phyloP scores from a whole-genome alignment of 2,329 filamentous ascomycete species.

The Pseudocercospora ulei region DNA sequence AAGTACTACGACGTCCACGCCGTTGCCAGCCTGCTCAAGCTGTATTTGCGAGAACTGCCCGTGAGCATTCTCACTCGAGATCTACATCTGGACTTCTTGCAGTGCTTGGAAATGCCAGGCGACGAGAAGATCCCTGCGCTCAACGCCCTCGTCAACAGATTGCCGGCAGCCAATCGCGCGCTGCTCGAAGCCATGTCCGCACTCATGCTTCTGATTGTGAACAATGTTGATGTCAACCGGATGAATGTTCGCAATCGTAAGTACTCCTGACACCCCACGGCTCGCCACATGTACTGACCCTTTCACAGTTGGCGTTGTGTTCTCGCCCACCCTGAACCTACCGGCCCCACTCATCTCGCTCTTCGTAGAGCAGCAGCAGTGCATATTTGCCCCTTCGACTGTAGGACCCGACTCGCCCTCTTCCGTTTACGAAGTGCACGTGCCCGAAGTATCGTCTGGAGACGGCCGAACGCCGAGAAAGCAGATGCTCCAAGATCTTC shows the following conservation, averaged over 20 bases:
- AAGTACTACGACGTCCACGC: slow-evolving; percentile 93
- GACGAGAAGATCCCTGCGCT: slow-evolving; percentile 64
- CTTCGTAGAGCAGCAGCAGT: slow-evolving; percentile 81
- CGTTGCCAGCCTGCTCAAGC: slow-evolving; percentile 83
- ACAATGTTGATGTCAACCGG: slow-evolving; percentile 83
- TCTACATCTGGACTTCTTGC: slow-evolving; percentile 77
- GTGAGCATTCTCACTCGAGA: slow-evolving; percentile 85
- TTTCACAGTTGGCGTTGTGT: slow-evolving; percentile 73
- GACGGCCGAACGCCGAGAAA: slow-evolving; percentile 55
- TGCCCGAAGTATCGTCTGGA: slow-evolving; percentile 40
- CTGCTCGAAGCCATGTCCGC: slow-evolving; percentile 75
- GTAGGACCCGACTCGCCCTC: slow-evolving; percentile 36
- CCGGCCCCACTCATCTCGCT: slow-evolving; percentile 88
- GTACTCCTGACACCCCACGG: slow-evolving; percentile 16
- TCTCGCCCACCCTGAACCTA: slow-evolving; percentile 93
- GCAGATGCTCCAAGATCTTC: slow-evolving; percentile 58
- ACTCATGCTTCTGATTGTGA: slow-evolving; percentile 85
- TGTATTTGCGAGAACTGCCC: slow-evolving; percentile 86
- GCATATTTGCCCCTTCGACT: slow-evolving; percentile 67
- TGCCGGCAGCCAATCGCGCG: slow-evolving; percentile 71
- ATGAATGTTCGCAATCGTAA: slow-evolving; percentile 83
- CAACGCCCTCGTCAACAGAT: slow-evolving; percentile 64
- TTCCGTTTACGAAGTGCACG: slow-evolving; percentile 9
- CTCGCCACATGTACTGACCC: slow-evolving; percentile 18
- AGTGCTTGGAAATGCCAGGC: slow-evolving; percentile 57